Conservation (phyloP, 495 filamentous ascomycete species). For the Penicillium pulvis region DNA sequence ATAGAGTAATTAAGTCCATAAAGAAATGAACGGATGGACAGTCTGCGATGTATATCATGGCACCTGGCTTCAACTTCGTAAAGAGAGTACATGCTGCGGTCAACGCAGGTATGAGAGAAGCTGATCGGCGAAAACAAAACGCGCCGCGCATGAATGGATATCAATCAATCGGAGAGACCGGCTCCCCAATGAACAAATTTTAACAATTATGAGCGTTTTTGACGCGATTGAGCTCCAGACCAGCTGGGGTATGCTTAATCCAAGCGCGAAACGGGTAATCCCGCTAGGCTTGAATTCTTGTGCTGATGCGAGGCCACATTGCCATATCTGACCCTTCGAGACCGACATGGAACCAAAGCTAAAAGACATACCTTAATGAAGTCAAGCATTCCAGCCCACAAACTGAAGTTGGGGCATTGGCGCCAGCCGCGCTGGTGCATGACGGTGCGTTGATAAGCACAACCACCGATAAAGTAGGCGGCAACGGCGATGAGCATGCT, state of each 20-base stretch:
- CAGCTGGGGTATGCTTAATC: constrained; percentile 41
- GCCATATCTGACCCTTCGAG: constrained; percentile 25
- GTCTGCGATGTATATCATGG: constrained; percentile 4
- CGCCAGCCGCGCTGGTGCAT: constrained; percentile 94
- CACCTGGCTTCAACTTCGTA: constrained; percentile 8
- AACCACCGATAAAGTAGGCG: constrained; percentile 89
- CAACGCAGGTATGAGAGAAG: constrained; percentile 14
- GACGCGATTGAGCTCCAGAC: constrained; percentile 24
- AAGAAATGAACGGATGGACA: background rate
- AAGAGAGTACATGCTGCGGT: constrained; percentile 21
- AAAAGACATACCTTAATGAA: constrained; percentile 75
- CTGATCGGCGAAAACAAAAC: constrained; percentile 4
- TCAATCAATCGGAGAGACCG: constrained; percentile 1
- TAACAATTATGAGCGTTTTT: background rate
- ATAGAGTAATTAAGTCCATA: background rate
- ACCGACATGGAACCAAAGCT: constrained; percentile 36
- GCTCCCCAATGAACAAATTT: constrained; percentile 1
- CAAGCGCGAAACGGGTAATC: constrained; percentile 37
- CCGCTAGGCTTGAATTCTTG: constrained; percentile 21
- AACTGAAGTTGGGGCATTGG: constrained; percentile 89
- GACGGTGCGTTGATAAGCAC: constrained; percentile 93
- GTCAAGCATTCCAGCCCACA: constrained; percentile 87
- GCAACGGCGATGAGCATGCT: constrained; percentile 71
- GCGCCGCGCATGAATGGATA: background rate
- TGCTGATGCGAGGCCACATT: constrained; percentile 23